phyloP scores from a whole-genome alignment of 2,329 filamentous ascomycete genomes.

The Neurospora sp. region DNA sequence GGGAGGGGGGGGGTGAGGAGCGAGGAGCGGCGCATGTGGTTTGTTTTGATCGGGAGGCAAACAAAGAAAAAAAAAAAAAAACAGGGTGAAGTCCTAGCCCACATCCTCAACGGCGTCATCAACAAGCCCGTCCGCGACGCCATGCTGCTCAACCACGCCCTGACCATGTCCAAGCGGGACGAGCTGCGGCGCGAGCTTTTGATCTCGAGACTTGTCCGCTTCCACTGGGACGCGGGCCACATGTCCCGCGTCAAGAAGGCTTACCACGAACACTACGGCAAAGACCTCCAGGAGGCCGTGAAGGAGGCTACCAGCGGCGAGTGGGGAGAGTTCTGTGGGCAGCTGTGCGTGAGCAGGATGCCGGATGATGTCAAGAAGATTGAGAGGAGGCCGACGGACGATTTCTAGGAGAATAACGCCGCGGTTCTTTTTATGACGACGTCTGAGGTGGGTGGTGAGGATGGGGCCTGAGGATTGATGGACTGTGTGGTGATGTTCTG shows the following conservation, averaged over 20 bases:
- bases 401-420: constrained; percentile 5
- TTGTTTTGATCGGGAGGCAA: too few species aligned
- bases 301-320: constrained; percentile 66
- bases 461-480: not conserved
- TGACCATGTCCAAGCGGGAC: constrained; percentile 64
- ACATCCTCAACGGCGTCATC: constrained; percentile 93
- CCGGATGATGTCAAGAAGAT: constrained; percentile 48
- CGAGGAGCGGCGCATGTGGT: too few species aligned
- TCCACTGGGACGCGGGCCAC: constrained; percentile 87
- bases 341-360: constrained; percentile 55
- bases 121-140: constrained; percentile 92
- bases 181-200: constrained; percentile 72
- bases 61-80: too few species aligned
- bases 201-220: constrained; percentile 75
- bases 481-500: not conserved
- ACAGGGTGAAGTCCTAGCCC: constrained; percentile 86
- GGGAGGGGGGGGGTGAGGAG: too few species aligned
- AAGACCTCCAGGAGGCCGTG: constrained; percentile 68
- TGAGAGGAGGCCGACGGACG: constrained; percentile 25
- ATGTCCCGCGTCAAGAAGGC: constrained; percentile 70
- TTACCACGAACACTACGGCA: constrained; percentile 68
- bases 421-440: not conserved
- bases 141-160: constrained; percentile 80
- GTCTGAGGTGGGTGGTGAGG: not conserved
- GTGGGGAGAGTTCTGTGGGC: constrained; percentile 67